phyloP scores from a whole-genome alignment of 352 stramenopile species.

The Sclerospora graminicola region DNA sequence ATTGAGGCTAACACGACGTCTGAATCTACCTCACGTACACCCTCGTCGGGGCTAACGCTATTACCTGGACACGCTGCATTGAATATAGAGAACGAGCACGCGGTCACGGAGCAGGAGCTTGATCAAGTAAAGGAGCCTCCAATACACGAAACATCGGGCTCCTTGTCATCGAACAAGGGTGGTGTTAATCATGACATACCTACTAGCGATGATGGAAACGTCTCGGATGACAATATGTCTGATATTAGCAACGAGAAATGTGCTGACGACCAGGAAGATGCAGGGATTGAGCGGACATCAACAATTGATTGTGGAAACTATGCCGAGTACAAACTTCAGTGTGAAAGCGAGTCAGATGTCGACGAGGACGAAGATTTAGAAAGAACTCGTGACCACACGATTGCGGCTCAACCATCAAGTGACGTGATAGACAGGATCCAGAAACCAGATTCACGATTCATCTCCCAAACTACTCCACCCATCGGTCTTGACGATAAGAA shows the following conservation, averaged over 20 bases:
- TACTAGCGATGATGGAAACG: constrained; percentile 4
- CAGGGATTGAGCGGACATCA: constrained; percentile 8
- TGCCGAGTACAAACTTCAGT: constrained; percentile 24
- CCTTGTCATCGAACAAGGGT: neutral
- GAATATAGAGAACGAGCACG: no score
- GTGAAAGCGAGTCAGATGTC: constrained; percentile 13
- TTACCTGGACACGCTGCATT: no score
- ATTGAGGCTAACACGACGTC: neutral
- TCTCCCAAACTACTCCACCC: no score
- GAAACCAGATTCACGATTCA: no score
- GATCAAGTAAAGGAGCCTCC: no score
- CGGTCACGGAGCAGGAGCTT: no score
- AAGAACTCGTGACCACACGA: neutral
- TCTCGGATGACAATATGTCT: constrained; percentile 13
- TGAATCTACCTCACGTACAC: neutral
- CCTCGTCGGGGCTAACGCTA: no score
- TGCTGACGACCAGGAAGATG: constrained; percentile 8
- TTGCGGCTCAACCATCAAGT: no score
- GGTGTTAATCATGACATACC: no score
- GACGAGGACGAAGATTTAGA: constrained; percentile 12
- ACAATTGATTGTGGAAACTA: constrained; percentile 51
- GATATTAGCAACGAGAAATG: constrained; percentile 8
- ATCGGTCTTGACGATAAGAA: no score
- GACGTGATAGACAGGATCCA: no score
- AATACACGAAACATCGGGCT: neutral